Evolutionary conservation across 2,329 filamentous ascomycete genomes (phyloP), one percentile per base, ranked within the genome.

Genomic region (Zymoseptoria pseudotritici): DNA sequence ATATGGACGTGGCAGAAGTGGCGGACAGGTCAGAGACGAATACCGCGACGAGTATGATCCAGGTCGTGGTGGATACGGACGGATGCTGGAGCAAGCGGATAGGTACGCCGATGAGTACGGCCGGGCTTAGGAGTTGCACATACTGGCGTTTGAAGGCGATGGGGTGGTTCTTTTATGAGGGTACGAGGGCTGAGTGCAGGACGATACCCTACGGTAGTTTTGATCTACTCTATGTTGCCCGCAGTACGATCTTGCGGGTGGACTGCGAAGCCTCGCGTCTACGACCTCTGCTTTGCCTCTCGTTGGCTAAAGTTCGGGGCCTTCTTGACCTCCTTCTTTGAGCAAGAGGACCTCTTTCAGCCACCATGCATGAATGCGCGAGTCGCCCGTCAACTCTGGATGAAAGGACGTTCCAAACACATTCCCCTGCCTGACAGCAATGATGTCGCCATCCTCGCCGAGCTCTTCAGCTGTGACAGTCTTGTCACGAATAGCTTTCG

Each of bases 21-120:
- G 94, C 61, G 94, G 94, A 4, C 94, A 99, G 78, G 94, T 99
- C 63, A 86, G 94, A 66, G 94, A 99, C 74, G 95, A 99, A 79
- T 99, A 97, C 77, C 86, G 94, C 53, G 91, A 97, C 74, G 94
- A 99, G 78, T 99, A 87, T 72, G 94, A 99, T 73, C 93, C 96
- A 62, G 94, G 94, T 17, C 84, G 94, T 68, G 94, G 94, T 67
- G 94, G 94, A 10, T 85, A 92, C 67, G 93, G 94, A 51, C 83
- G 92, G 65, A 90, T 90, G 59, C 81, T 91, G 61, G 83, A 86
- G 29, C 86, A 89, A 50, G 65, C 68, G 59, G 67, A 71, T 46
- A 61, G 63, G 50, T 70, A 70, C 65, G 66, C 61, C 49, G 63
- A 66, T 54, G 68, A 69, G 55, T 68, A 70, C 58, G 53, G 59